These are phyloP conservation scores for Saksenaea vasiformis DNA, from an alignment of 371 early-diverging fungal species.

Conservation along the genomic window DNA sequence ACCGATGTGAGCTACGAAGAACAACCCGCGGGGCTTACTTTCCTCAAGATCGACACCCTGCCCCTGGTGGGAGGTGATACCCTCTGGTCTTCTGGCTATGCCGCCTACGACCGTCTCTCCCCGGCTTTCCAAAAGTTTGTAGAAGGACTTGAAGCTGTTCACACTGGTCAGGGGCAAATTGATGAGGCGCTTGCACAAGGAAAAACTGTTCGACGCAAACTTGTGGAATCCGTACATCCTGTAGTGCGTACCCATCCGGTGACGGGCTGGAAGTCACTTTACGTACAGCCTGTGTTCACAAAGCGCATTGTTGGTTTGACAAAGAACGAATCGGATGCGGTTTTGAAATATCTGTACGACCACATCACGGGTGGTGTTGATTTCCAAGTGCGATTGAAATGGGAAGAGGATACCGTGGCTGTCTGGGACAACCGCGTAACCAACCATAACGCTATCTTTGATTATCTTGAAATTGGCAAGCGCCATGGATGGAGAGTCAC, in stretches of 20 bases:
- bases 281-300: conserved; percentile 63
- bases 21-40: conserved; percentile 58
- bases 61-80: conserved; percentile 63
- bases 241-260: conserved; percentile 70
- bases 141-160: conserved; percentile 64
- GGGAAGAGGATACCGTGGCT: conserved; percentile 59
- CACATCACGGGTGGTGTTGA: conserved; percentile 54
- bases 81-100: conserved; percentile 60
- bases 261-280: conserved; percentile 69
- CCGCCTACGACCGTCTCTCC: conserved; percentile 60
- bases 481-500: conserved; percentile 50
- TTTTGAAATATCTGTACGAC: conserved; percentile 56
- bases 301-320: conserved; percentile 57
- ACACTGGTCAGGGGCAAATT: conserved; percentile 52
- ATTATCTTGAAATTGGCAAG: conserved; percentile 43
- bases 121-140: conserved; percentile 54
- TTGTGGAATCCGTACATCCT: conserved; percentile 55
- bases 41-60: conserved; percentile 55
- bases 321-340: conserved; percentile 56
- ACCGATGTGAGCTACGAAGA: conserved; percentile 65
- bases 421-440: conserved; percentile 64
- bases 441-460: conserved; percentile 54
- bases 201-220: conserved; percentile 42
- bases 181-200: conserved; percentile 39
- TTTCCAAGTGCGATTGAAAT: conserved; percentile 66